Conservation (phyloP, 1,139 yeast species). For the Yamadazyma blattariae region DNA sequence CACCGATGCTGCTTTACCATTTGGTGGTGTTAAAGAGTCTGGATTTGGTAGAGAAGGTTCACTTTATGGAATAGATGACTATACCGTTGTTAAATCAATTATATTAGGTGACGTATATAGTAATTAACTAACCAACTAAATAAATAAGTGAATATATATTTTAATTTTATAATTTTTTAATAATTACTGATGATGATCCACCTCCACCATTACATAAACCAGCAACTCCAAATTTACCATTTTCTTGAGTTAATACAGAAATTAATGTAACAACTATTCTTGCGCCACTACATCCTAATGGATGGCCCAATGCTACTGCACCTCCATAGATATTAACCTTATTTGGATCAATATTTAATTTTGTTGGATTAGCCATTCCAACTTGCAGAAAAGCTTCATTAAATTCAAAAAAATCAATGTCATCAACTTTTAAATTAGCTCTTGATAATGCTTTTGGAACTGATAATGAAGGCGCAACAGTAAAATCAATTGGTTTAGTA, state of each 20-base stretch:
- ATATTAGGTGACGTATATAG: conserved; percentile 36
- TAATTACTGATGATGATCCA: conserved; percentile 67
- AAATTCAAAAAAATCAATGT: conserved; percentile 81
- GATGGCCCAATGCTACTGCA: conserved; percentile 97
- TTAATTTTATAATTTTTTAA: conserved; percentile 17
- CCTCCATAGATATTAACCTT: conserved; percentile 96
- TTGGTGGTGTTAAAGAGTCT: conserved; percentile 49
- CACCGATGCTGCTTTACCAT: conserved; percentile 48
- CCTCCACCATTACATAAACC: conserved; percentile 99
- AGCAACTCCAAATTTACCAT: conserved; percentile 88
- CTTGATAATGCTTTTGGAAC: conserved; percentile 92
- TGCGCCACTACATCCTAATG: conserved; percentile 97
- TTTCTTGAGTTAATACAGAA: conserved; percentile 72
- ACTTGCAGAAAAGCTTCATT: conserved; percentile 98
- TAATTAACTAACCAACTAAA: no score
- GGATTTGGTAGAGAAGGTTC: conserved; percentile 55
- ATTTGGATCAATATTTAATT: conserved; percentile 58
- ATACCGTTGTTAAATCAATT: conserved; percentile 38
- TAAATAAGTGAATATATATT: no score
- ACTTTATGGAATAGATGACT: conserved; percentile 44
- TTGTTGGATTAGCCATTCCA: conserved; percentile 83
- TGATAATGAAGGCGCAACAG: conserved; percentile 91
- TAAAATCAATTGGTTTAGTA: conserved; percentile 87
- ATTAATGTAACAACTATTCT: conserved; percentile 84
- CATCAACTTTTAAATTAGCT: conserved; percentile 58